A percentile compares a stretch with the other conserved stretches of the same genome.
phyloP scores from a whole-genome alignment of 106 monocot species.

The Iris macrosiphon region DNA sequence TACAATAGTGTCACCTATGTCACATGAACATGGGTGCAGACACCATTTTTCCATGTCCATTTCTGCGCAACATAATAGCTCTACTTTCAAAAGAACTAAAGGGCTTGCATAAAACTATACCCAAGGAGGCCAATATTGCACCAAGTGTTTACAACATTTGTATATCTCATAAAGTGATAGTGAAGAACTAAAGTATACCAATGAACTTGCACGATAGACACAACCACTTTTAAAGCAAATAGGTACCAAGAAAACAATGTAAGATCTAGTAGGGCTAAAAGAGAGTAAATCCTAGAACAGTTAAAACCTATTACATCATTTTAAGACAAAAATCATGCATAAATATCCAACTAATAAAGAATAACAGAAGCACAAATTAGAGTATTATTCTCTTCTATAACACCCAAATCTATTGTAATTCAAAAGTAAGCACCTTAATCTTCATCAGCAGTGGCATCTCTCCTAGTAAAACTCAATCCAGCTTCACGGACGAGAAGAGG shows the following conservation, averaged over 20 bases:
- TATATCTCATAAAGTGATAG: no score
- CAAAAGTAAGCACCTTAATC: not conserved
- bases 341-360: not conserved
- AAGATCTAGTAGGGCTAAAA: not conserved
- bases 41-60: no score
- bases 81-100: no score
- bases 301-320: not conserved
- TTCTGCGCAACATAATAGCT: no score
- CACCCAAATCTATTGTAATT: not conserved
- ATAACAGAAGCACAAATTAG: not conserved
- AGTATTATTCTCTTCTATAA: constrained; percentile 3
- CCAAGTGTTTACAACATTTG: no score
- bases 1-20: no score
- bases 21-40: no score
- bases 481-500: constrained; percentile 47
- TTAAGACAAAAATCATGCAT: not conserved
- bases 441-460: not conserved
- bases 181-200: no score
- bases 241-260: not conserved
- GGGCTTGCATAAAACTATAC: no score
- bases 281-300: not conserved
- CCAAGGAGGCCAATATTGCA: no score
- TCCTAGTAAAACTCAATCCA: constrained; percentile 17
- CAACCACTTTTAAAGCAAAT: not conserved
- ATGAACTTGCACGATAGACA: no score